These are phyloP conservation scores for Amanita rimosa DNA, from an alignment of 768 basidiomycete genomes.

Conservation along the genomic window DNA sequence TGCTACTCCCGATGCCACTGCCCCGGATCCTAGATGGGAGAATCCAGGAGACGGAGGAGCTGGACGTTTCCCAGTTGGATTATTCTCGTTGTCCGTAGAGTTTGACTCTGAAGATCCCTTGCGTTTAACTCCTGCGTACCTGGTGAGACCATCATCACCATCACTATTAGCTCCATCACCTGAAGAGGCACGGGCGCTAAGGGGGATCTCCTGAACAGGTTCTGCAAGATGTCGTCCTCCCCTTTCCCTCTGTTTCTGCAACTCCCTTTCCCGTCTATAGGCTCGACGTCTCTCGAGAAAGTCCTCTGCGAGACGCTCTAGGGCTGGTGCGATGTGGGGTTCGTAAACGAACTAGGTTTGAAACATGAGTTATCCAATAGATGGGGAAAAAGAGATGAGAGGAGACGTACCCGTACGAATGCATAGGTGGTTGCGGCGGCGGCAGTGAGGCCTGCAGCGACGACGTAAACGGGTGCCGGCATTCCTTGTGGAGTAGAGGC, in stretches of 20 bases:
- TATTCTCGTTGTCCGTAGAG: background rate
- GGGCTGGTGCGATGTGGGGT: conserved; percentile 3
- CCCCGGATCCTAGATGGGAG: background rate
- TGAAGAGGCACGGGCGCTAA: background rate
- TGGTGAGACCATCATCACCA: no score
- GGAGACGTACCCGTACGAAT: background rate
- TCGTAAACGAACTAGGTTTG: conserved; percentile 1
- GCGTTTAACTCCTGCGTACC: background rate
- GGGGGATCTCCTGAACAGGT: conserved; percentile 1
- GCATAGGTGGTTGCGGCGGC: background rate
- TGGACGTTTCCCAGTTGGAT: background rate
- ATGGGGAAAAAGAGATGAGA: background rate
- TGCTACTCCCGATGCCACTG: background rate
- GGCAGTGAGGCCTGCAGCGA: background rate
- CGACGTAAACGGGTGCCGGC: background rate
- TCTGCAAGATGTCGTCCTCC: background rate
- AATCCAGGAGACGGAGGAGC: background rate
- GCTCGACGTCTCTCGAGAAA: conserved; percentile 1
- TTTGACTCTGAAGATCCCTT: background rate
- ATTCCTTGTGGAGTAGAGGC: no score
- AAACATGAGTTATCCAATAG: background rate
- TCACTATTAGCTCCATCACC: no score
- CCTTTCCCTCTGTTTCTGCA: background rate
- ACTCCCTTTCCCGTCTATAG: background rate
- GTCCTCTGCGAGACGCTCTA: conserved; percentile 3